phyloP scores from a whole-genome alignment of 2,329 filamentous ascomycete species.

The Dothideomycetidae sp. region DNA sequence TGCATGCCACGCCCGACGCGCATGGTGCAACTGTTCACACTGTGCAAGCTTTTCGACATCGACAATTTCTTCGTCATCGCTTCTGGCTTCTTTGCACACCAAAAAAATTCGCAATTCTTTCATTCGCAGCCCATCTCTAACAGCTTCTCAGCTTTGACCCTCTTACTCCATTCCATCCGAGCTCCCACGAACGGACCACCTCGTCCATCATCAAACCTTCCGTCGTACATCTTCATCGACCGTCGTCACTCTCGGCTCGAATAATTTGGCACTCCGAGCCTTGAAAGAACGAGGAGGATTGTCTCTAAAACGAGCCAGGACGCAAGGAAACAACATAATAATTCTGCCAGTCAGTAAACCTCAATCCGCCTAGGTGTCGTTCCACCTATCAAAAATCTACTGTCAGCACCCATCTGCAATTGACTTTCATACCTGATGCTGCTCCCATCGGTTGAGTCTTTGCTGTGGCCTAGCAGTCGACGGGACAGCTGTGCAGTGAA shows the following conservation, averaged over 20 bases:
- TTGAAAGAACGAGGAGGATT: neutral
- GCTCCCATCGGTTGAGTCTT: conserved; percentile 14
- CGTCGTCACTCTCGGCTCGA: neutral
- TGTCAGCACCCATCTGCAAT: neutral
- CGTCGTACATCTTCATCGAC: too few relatives aligned
- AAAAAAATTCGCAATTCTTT: conserved; percentile 1
- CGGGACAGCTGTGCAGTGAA: conserved; percentile 23
- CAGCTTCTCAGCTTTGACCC: conserved; percentile 10
- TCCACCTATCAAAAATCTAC: conserved; percentile 1
- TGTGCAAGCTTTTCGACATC: conserved; percentile 3
- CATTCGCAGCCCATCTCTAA: conserved; percentile 4
- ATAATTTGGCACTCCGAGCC: neutral
- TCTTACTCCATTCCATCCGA: conserved; percentile 8
- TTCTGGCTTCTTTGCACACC: conserved; percentile 1
- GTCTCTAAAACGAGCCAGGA: conserved; percentile 5
- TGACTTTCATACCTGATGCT: conserved; percentile 12
- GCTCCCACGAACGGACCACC: conserved; percentile 10
- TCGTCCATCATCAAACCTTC: conserved; percentile 7
- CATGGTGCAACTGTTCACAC: conserved; percentile 9
- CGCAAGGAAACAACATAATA: conserved; percentile 1
- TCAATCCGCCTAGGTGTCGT: conserved; percentile 7
- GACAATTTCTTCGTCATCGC: neutral
- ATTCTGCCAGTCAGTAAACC: conserved; percentile 10
- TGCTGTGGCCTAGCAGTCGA: conserved; percentile 19
- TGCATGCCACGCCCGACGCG: conserved; percentile 6